Percentiles rank a stretch among this genome's conserved stretches.
phyloP scores from a whole-genome alignment of 1,139 yeast species.

The Saccharomycopsis hybrid region DNA sequence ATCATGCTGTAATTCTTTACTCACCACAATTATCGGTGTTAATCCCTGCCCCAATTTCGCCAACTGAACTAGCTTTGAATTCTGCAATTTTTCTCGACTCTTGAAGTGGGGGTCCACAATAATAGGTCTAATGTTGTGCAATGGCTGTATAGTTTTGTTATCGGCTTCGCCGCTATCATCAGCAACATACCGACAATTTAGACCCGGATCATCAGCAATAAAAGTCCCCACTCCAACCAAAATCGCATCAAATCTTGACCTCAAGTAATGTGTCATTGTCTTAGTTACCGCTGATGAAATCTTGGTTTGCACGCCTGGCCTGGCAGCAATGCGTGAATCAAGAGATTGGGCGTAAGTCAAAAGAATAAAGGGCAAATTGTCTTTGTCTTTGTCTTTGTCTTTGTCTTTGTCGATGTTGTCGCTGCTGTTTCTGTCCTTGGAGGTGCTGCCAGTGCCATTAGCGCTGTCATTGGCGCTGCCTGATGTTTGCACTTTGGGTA shows the following conservation, averaged over 20 bases:
- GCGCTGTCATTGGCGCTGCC: too few species aligned
- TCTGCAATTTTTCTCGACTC: constrained; percentile 34
- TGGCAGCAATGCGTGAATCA: constrained; percentile 76
- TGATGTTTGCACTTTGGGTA: constrained; percentile 28
- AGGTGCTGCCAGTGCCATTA: too few species aligned
- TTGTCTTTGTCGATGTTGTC: too few species aligned
- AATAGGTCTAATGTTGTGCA: constrained; percentile 68
- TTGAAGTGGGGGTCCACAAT: constrained; percentile 68
- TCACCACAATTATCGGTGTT: constrained; percentile 59
- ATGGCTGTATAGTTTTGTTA: too few species aligned
- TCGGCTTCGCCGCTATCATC: constrained; percentile 20
- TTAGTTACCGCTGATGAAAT: constrained; percentile 88
- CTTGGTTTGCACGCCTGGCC: constrained; percentile 66
- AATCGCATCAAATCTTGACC: constrained; percentile 77
- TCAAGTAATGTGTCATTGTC: constrained; percentile 85
- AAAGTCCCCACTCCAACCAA: constrained; percentile 79
- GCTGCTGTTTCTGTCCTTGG: too few species aligned
- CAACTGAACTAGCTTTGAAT: constrained; percentile 1
- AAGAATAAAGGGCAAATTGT: constrained; percentile 49
- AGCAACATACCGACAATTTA: constrained; percentile 60
- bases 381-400: too few species aligned
- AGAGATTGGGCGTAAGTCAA: constrained; percentile 88
- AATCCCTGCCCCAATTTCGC: constrained; percentile 36
- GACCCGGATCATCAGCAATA: constrained; percentile 80
- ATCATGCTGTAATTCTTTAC: too few species aligned